These are phyloP conservation scores for Kwoniella dejecticola DNA, from an alignment of 768 basidiomycete species.

Conservation along the genomic window DNA sequence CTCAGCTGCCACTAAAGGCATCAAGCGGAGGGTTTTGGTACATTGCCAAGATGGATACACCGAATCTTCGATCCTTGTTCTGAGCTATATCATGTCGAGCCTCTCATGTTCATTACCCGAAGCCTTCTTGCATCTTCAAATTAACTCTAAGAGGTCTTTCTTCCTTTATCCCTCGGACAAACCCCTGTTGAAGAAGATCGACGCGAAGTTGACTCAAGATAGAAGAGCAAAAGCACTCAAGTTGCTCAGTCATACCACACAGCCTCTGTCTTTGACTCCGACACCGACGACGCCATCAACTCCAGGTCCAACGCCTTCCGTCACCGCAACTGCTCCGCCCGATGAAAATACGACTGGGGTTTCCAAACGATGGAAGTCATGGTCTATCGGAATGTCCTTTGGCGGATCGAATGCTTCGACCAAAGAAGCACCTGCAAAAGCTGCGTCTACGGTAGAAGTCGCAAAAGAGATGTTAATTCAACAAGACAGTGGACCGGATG, in stretches of 20 bases:
- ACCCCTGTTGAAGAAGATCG: constrained; percentile 70
- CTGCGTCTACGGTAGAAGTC: constrained; percentile 21
- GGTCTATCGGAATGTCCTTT: constrained; percentile 26
- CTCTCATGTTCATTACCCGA: constrained; percentile 67
- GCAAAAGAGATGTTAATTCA: constrained; percentile 27
- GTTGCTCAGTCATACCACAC: constrained; percentile 21
- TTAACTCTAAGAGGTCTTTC: constrained; percentile 65
- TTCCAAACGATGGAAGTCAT: constrained; percentile 23
- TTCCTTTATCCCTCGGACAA: constrained; percentile 88
- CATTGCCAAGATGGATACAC: constrained; percentile 61
- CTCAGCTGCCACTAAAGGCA: constrained; percentile 15
- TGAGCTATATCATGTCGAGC: constrained; percentile 77
- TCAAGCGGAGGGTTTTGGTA: constrained; percentile 38
- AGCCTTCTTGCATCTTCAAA: constrained; percentile 87
- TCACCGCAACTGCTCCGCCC: no score
- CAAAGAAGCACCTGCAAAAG: neutral
- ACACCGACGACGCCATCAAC: neutral
- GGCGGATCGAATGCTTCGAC: neutral
- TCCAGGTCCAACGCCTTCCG: neutral
- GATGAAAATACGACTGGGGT: no score
- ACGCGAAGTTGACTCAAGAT: constrained; percentile 59
- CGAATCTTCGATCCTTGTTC: constrained; percentile 83
- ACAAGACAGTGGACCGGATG: constrained; percentile 31
- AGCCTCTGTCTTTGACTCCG: neutral
- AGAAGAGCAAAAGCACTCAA: constrained; percentile 43